A percentile compares a stretch with the other conserved stretches of the same genome.
Evolutionary conservation across 495 filamentous ascomycete genomes (phyloP).

Genomic region (Daldinia grandis): DNA sequence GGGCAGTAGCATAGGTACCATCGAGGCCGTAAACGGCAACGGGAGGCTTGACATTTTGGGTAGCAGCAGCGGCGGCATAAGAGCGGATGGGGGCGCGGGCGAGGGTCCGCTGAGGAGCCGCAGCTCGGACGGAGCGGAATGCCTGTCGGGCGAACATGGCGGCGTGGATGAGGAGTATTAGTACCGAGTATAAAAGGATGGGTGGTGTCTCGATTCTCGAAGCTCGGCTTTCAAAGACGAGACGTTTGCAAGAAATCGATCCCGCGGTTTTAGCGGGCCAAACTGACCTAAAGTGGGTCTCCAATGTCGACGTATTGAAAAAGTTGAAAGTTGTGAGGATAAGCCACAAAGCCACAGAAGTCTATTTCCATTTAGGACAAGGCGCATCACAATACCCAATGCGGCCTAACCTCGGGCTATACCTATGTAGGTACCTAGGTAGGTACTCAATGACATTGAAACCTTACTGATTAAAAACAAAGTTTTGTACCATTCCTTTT

Average conservation of each 20-base stretch:
- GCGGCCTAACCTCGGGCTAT: background rate
- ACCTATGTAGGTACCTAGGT: background rate
- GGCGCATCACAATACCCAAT: too few relatives aligned
- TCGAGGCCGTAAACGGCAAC: conserved; percentile 93
- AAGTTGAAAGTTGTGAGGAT: background rate
- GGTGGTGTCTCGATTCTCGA: conserved; percentile 21
- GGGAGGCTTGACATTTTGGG: conserved; percentile 78
- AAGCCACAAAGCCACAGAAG: background rate
- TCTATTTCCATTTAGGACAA: background rate
- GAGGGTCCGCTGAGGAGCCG: conserved; percentile 59
- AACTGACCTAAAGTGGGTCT: conserved; percentile 1
- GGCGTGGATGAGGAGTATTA: conserved; percentile 38
- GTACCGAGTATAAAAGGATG: conserved; percentile 22
- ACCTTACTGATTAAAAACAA: too few relatives aligned
- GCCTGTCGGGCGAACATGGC: conserved; percentile 72
- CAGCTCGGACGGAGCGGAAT: conserved; percentile 65
- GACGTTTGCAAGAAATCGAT: conserved; percentile 45
- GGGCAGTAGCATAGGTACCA: conserved; percentile 96
- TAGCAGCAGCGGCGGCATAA: conserved; percentile 75
- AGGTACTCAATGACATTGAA: background rate
- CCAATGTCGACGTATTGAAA: background rate
- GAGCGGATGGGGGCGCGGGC: conserved; percentile 59
- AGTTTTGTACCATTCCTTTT: background rate
- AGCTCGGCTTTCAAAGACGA: conserved; percentile 39
- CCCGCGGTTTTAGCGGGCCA: conserved; percentile 37